Base-by-base conservation (phyloP, 306 rosid species). In the Echinosophora koreensis region DNA sequence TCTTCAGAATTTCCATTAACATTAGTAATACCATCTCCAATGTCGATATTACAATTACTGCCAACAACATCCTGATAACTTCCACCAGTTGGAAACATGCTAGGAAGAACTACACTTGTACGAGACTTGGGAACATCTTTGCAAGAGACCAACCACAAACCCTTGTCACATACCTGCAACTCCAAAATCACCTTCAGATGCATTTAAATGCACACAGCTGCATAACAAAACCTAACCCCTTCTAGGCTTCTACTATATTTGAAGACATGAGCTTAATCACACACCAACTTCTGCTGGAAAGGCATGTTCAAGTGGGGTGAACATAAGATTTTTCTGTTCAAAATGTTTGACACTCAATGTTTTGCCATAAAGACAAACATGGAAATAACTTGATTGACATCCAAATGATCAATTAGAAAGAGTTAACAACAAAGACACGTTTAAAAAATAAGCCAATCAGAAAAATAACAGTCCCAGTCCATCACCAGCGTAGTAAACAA, bases 11-110 rank as follows among this genome's bases (percentile, higher is more conserved):
- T 75, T 85, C 58, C 88, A 51, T 50, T 50, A 82, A 37, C 80
- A 77, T 76, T 73, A 79, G 74, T 79, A 63, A 39, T 70, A 55
- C 84, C 80, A 52, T 71, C 88, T 74, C 37, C 81, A 65, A 78
- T 42, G 59, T 76, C 85, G 17, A 35, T 15, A 56, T 66, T 69
- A 32, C 73, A 62, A 64, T 68, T 78, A 77, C 73, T 34, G 7
- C 80, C 87, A 9, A 8, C 59, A 69, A 58, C 54, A 37, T 82
- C 87, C 17, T 60, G 55, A 73, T 64, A 80, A 62, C 80, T 77
- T 84, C 89, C 84, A 3, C 97, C 97, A 71, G 89, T 86, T 46
- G 96, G 95, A 85, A 94, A 94, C 97, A 94, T 88, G 84, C 98
- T 83, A 47, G 98, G 92, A 71, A 84, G 76, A 71, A 92, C 76